Percentiles rank a stretch among this genome's conserved stretches.
Conservation (phyloP, 176 grass and related monocot genomes). For the Poa pratensis region DNA sequence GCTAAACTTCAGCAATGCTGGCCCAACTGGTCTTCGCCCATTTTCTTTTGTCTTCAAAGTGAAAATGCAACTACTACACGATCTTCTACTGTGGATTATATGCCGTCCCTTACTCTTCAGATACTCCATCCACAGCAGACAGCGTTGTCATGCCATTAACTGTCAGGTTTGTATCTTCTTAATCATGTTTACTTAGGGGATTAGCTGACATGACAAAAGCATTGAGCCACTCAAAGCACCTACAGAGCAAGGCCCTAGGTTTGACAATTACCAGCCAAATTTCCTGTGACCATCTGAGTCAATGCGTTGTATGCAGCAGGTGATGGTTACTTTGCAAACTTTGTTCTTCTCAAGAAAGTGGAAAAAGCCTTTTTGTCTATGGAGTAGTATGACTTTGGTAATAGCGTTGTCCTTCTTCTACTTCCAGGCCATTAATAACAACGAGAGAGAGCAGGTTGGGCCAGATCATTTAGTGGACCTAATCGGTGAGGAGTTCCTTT, state of each 20-base stretch:
- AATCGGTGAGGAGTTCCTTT: no score
- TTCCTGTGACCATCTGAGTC: conserved; percentile 20
- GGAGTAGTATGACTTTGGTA: neutral
- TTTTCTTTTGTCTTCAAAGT: conserved; percentile 12
- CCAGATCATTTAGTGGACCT: no score
- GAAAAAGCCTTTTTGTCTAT: conserved; percentile 26
- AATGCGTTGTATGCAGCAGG: conserved; percentile 40
- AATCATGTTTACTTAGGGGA: conserved; percentile 25
- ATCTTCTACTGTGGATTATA: conserved; percentile 31
- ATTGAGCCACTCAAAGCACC: conserved; percentile 60
- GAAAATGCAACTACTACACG: neutral
- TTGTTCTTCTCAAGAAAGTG: conserved; percentile 63
- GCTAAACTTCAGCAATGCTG: conserved; percentile 27
- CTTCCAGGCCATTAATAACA: conserved; percentile 4
- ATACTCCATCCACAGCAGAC: neutral
- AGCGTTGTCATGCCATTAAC: conserved; percentile 18
- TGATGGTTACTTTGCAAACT: conserved; percentile 35
- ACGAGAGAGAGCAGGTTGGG: no score
- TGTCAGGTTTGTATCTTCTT: conserved; percentile 21
- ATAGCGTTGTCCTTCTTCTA: neutral
- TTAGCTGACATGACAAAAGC: conserved; percentile 44
- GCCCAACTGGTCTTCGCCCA: conserved; percentile 10
- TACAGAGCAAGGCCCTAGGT: conserved; percentile 42
- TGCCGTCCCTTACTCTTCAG: neutral
- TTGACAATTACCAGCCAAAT: conserved; percentile 49